These are phyloP conservation scores for Croton setiger DNA, from an alignment of 441 rosid genomes.

Conservation along the genomic window DNA sequence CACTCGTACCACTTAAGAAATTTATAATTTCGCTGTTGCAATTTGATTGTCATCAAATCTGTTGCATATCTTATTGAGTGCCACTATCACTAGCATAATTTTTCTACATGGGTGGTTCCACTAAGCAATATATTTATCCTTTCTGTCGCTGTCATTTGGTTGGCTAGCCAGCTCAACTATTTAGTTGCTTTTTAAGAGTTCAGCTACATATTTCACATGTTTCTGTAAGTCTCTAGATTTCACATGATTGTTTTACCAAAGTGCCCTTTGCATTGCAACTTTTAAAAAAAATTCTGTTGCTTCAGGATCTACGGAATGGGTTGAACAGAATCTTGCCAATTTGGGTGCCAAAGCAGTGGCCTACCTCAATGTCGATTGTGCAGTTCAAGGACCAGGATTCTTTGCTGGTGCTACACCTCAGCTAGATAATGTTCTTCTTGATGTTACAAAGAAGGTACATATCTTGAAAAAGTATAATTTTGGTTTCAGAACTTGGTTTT, in stretches of 20 bases:
- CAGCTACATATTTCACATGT: not conserved
- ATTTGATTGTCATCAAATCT: not conserved
- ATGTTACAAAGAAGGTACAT: conserved; percentile 68
- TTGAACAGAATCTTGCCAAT: conserved; percentile 78
- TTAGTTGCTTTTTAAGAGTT: not conserved
- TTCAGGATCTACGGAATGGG: conserved; percentile 94
- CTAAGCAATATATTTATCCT: not conserved
- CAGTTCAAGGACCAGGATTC: conserved; percentile 95
- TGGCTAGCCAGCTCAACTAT: not conserved
- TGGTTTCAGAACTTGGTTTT: not conserved
- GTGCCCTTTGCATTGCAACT: not conserved
- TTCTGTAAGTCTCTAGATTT: conserved; percentile 5
- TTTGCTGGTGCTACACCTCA: conserved; percentile 86
- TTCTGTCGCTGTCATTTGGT: not conserved
- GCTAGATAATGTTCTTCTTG: conserved; percentile 66
- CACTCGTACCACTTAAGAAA: not conserved
- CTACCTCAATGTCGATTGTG: conserved; percentile 90
- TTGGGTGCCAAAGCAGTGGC: conserved; percentile 84
- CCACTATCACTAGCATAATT: not conserved
- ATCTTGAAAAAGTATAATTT: not conserved
- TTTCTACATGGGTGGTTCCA: not conserved
- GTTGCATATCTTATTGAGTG: not conserved
- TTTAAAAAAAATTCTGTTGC: not conserved
- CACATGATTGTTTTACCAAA: not conserved
- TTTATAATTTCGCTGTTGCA: not conserved